Conservation (phyloP, 1,284 basidiomycete species). For the Meira nashicola region DNA sequence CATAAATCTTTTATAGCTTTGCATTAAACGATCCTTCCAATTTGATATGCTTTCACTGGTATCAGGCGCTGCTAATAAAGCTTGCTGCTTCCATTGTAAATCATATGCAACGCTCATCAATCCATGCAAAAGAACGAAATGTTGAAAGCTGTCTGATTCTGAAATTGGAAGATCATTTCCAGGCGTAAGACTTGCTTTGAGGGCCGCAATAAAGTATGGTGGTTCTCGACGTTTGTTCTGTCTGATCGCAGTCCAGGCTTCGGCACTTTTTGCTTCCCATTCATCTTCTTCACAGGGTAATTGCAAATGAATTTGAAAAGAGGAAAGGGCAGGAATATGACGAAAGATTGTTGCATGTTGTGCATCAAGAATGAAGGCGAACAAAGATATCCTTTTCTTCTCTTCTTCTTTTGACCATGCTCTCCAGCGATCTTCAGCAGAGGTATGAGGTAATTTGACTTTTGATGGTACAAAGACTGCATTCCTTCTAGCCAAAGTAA, state of each 20-base stretch:
- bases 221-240: conserved; percentile 27
- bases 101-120: conserved; percentile 42
- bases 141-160: conserved; percentile 28
- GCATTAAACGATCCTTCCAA: conserved; percentile 9
- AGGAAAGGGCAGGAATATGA: conserved; percentile 33
- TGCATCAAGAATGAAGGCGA: conserved; percentile 36
- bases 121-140: conserved; percentile 34
- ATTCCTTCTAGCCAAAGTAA: conserved; percentile 36
- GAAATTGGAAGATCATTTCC: background rate
- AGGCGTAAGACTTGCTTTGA: conserved; percentile 32
- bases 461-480: conserved; percentile 29
- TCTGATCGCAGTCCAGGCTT: conserved; percentile 28
- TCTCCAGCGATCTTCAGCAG: conserved; percentile 31
- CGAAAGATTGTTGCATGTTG: conserved; percentile 37
- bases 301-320: conserved; percentile 34
- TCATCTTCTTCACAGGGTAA: conserved; percentile 34
- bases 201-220: conserved; percentile 28
- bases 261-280: conserved; percentile 26
- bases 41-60: conserved; percentile 8
- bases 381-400: conserved; percentile 37
- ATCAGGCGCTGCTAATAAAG: conserved; percentile 29
- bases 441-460: conserved; percentile 17
- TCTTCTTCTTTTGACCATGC: conserved; percentile 38
- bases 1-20: conserved; percentile 2
- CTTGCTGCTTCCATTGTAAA: conserved; percentile 38